Base-by-base conservation (phyloP, 1,139 yeast species). In the Hemisphaericaspora xylanilytica region DNA sequence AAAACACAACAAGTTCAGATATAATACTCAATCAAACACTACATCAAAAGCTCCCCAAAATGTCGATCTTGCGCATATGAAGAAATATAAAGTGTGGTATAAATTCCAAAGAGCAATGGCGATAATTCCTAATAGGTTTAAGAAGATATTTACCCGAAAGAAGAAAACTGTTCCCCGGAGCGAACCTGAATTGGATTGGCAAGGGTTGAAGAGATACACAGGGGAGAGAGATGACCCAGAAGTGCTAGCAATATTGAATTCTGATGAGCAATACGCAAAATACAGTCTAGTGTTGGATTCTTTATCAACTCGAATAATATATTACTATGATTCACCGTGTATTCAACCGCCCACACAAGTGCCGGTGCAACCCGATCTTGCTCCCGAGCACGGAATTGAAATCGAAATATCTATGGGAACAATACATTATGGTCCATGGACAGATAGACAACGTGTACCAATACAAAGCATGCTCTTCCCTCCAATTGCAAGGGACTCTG, bases 381-480 rank as follows among this genome's bases (percentile, higher is more conserved):
- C 43, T 15, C 96, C 97, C 0, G 77, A 74, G 42, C 77, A 76
- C 56, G 92, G 90, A 0, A 53, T 82, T 5, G 84, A 84, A 41
- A 41, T 89, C 13, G 70, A 68, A 14, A 51, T 88, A 4, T 71
- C 75, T 1, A 73, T 76, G 44, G 81, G 90, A 0, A 81, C 87
- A 0, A 65, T 88, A 1, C 84, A 84, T 49, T 90, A 87, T 53
- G 98, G 98, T 0, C 95, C 98, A 0, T 90, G 97, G 97, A 85
- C 97, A 0, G 95, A 90, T 44, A 77, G 90, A 33, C 95, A 92
- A 57, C 59, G 96, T 16, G 71, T 72, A 2, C 77, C 82, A 1
- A 53, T 90, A 8, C 92, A 84, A 44, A 63, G 69, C 8, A 65
- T 81, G 64, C 65, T 92, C 29, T 78, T 83, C 44, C 98, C 98